Evolutionary conservation across 352 stramenopile genomes (phyloP).

Genomic region (Elongisporangium senticosum): DNA sequence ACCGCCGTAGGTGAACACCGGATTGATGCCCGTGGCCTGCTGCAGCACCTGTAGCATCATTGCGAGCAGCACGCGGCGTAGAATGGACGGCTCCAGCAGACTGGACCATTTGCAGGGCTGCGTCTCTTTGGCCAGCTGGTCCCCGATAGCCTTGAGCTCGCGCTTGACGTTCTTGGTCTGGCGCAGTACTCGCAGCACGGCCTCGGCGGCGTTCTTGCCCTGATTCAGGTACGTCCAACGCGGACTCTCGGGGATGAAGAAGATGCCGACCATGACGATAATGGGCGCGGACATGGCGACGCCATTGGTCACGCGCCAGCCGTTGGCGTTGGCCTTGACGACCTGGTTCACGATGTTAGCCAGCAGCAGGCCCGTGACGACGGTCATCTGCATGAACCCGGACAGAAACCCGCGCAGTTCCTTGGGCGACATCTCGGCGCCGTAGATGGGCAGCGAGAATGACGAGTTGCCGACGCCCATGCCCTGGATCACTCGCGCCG

Average conservation of each 20-base stretch:
- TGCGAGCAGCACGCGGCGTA: constrained; percentile 21
- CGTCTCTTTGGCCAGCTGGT: constrained; percentile 20
- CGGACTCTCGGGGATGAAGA: constrained; percentile 31
- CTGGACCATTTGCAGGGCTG: constrained; percentile 12
- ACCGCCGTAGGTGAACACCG: constrained; percentile 23
- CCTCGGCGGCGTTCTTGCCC: constrained; percentile 16
- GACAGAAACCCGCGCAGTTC: constrained; percentile 26
- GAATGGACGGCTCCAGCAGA: constrained; percentile 16
- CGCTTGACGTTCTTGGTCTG: constrained; percentile 14
- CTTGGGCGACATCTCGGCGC: constrained; percentile 28
- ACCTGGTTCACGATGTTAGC: constrained; percentile 22
- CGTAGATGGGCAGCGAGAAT: constrained; percentile 29
- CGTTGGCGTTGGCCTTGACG: constrained; percentile 11
- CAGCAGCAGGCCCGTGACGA: constrained; percentile 18
- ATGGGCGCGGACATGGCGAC: constrained; percentile 18
- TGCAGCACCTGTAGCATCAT: constrained; percentile 25
- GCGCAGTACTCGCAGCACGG: constrained; percentile 15
- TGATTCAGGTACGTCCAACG: constrained; percentile 23
- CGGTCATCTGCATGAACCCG: constrained; percentile 30
- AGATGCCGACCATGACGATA: constrained; percentile 32
- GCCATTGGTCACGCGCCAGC: constrained; percentile 27
- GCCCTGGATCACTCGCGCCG: constrained; percentile 19
- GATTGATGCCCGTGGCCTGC: constrained; percentile 26
- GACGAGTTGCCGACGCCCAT: constrained; percentile 29
- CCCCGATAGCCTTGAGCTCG: constrained; percentile 27